Conservation (phyloP, 805 yeast genomes). For the Kodamaea neixiangensis region DNA sequence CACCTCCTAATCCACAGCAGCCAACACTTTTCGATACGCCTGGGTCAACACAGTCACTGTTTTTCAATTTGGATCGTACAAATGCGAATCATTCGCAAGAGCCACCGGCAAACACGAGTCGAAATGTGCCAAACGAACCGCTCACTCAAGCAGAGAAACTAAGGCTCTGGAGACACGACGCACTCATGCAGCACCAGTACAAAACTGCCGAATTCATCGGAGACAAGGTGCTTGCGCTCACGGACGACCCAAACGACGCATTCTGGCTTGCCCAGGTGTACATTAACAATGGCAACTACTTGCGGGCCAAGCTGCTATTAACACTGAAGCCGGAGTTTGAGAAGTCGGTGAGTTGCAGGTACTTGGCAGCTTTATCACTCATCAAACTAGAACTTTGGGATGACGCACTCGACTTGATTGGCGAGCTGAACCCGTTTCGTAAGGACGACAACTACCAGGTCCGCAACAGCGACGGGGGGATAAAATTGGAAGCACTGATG, state of each 20-base stretch:
- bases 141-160: conserved; percentile 81
- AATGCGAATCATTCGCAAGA: conserved; percentile 8
- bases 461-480: conserved; percentile 73
- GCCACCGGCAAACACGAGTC: conserved; percentile 5
- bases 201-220: conserved; percentile 89
- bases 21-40: conserved; percentile 43
- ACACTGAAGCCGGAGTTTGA: conserved; percentile 54
- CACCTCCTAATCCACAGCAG: conserved; percentile 51
- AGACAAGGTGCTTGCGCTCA: conserved; percentile 81
- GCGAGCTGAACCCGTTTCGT: conserved; percentile 76
- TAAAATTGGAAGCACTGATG: conserved; percentile 83
- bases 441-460: conserved; percentile 42
- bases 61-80: conserved; percentile 32
- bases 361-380: conserved; percentile 74
- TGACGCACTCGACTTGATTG: conserved; percentile 83
- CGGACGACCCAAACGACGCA: conserved; percentile 89
- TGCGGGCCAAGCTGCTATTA: conserved; percentile 74
- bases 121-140: conserved; percentile 34
- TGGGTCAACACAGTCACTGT: conserved; percentile 40
- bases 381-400: conserved; percentile 77
- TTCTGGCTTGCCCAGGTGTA: conserved; percentile 95
- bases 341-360: conserved; percentile 72
- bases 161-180: conserved; percentile 91
- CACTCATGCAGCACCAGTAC: conserved; percentile 88
- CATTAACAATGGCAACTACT: conserved; percentile 71